Base-by-base conservation (phyloP, 2,329 filamentous ascomycete species). In the Exophiala sp. region DNA sequence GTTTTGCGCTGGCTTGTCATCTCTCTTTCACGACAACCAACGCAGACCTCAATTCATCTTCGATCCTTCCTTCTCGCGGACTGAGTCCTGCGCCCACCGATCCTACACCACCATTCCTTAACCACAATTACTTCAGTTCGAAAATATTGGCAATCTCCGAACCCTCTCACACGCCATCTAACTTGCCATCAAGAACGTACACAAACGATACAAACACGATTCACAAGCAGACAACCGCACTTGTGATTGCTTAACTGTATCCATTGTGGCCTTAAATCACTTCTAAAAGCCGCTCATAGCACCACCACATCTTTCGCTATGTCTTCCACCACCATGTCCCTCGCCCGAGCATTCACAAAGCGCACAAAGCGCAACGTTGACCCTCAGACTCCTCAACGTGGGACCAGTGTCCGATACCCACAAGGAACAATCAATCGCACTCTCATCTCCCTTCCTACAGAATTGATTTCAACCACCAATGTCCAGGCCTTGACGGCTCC, bases 401-500 rank as follows among this genome's bases (percentile, higher is more conserved):
- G 72, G 53, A 65, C 66, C n/a, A 70, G 71, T 53, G 62, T 67
- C 50, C 70, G 68, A 59, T 72, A 71, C 50, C 64, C 67, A 24
- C 63, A 71, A 7, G 71, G 68, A 23, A 70, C 67, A 14, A 73
- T 74, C 59, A 69, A 72, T 51, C 68, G 72, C 42, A 68, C 63
- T 53, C 68, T 71, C 55, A 98, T 98, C 65, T 98, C 93, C 1
- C 81, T 78, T 2, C 93, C 93, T 0, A 78, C 95, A 46, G 83
- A 89, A 68, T 78, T 98, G 56, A 75, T 96, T 42, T 94, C 93
- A 52, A 95, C 91, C 3, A 97, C 93, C 60, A 98, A 97, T 70
- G 88, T 94, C 79, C 83, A 96, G 47, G 89, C 88, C 6, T 95
- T 95, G 77, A 91, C 91, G 65, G 90, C 93, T 8, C 91, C 91